phyloP scores from a whole-genome alignment of 441 rosid genomes.

The Hura crepitans region DNA sequence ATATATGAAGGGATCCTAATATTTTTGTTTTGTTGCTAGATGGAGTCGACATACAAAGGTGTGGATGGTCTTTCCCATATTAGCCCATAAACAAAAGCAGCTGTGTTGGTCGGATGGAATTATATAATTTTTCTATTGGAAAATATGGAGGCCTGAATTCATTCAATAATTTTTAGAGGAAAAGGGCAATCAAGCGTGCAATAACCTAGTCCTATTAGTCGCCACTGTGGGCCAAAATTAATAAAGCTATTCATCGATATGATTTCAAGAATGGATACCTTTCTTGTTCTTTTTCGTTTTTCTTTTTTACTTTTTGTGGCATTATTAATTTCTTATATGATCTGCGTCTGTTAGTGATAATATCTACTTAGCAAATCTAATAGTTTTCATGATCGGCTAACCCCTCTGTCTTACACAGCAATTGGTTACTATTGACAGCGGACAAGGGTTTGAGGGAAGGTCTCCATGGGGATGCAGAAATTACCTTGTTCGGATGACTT shows the following conservation, averaged over 20 bases:
- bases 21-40: slow-evolving; percentile 10
- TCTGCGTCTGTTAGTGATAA: no score
- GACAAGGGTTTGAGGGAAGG: no score
- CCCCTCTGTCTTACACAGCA: no score
- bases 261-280: background rate
- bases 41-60: slow-evolving; percentile 5
- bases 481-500: no score
- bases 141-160: slow-evolving; percentile 8
- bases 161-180: background rate
- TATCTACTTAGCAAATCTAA: no score
- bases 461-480: no score
- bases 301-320: no score
- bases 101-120: slow-evolving; percentile 3
- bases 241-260: background rate
- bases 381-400: no score
- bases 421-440: no score
- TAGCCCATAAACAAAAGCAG: background rate
- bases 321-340: no score
- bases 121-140: background rate
- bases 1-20: background rate
- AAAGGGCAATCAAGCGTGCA: slow-evolving; percentile 16
- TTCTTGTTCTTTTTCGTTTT: background rate
- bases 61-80: slow-evolving; percentile 1
- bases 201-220: background rate
- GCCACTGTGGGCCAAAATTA: slow-evolving; percentile 9